Percentiles rank a stretch among this genome's conserved stretches.
Evolutionary conservation across 306 rosid species (phyloP).

Genomic region (Gastrolobium villosum): DNA sequence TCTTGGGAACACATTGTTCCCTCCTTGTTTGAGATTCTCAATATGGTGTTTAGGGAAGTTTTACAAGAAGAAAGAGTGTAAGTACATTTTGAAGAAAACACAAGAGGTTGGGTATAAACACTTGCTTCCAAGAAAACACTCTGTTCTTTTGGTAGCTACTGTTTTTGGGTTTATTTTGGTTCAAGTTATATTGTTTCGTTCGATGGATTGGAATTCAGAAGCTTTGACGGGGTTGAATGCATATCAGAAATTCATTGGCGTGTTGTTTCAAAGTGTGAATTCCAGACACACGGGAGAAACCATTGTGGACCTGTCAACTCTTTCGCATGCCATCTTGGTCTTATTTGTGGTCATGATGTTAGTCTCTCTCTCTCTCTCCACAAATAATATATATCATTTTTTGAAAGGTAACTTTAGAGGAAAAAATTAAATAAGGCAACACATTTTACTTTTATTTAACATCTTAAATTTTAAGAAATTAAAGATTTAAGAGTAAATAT

Average conservation of each 20-base stretch:
- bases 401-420: neutral
- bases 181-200: constrained; percentile 49
- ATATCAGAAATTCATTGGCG: constrained; percentile 57
- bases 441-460: neutral
- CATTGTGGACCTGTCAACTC: constrained; percentile 56
- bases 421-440: neutral
- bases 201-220: constrained; percentile 64
- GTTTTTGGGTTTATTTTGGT: constrained; percentile 59
- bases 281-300: constrained; percentile 72
- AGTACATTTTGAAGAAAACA: constrained; percentile 48
- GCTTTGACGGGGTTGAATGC: constrained; percentile 49
- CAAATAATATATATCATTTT: neutral
- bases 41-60: constrained; percentile 57
- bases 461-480: neutral
- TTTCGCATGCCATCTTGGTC: constrained; percentile 64
- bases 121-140: constrained; percentile 50
- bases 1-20: constrained; percentile 71
- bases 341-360: constrained; percentile 71
- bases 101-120: constrained; percentile 56
- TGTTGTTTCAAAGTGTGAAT: constrained; percentile 61
- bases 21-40: constrained; percentile 54
- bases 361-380: constrained; percentile 45
- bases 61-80: constrained; percentile 45
- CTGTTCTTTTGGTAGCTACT: constrained; percentile 51
- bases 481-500: no score